These are phyloP conservation scores for Ogataea kodamae DNA, from an alignment of 805 yeast species.

Conservation along the genomic window DNA sequence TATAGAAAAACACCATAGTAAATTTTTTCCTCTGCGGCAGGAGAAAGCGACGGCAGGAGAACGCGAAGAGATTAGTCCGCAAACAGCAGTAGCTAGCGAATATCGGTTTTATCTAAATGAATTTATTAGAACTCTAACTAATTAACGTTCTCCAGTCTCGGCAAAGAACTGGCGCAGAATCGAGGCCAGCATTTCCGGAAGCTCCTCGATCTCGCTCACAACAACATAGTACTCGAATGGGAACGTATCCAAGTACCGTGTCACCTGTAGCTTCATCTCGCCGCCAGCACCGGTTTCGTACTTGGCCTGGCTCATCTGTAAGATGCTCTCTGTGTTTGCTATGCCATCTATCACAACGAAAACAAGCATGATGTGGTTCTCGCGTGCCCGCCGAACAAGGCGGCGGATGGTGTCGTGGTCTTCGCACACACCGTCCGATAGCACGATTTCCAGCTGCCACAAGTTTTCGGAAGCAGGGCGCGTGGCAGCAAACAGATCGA, in stretches of 20 bases:
- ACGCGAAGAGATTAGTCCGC: too few relatives aligned
- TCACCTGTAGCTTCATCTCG: slow-evolving; percentile 67
- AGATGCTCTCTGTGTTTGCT: slow-evolving; percentile 75
- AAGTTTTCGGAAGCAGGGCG: slow-evolving; percentile 51
- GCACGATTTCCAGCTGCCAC: slow-evolving; percentile 91
- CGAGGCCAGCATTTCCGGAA: slow-evolving; percentile 86
- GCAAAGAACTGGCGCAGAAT: slow-evolving; percentile 90
- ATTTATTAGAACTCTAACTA: too few relatives aligned
- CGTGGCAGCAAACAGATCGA: slow-evolving; percentile 65
- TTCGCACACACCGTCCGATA: slow-evolving; percentile 97
- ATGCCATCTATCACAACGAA: slow-evolving; percentile 93
- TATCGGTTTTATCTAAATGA: too few relatives aligned
- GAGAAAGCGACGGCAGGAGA: slow-evolving; percentile 10
- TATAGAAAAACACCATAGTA: too few relatives aligned
- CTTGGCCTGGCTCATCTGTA: slow-evolving; percentile 92
- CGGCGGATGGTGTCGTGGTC: slow-evolving; percentile 81
- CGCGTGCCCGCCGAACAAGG: slow-evolving; percentile 87
- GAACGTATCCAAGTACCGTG: slow-evolving; percentile 84
- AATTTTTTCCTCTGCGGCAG: slow-evolving; percentile 1
- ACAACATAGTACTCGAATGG: slow-evolving; percentile 97
- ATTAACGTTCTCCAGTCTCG: slow-evolving; percentile 36
- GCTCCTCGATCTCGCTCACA: slow-evolving; percentile 80
- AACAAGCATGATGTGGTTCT: slow-evolving; percentile 88
- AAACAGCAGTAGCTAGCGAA: too few relatives aligned
- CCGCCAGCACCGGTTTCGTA: slow-evolving; percentile 73